Conservation (phyloP, 78 protist species). For the Polysphondylium violaceum region DNA sequence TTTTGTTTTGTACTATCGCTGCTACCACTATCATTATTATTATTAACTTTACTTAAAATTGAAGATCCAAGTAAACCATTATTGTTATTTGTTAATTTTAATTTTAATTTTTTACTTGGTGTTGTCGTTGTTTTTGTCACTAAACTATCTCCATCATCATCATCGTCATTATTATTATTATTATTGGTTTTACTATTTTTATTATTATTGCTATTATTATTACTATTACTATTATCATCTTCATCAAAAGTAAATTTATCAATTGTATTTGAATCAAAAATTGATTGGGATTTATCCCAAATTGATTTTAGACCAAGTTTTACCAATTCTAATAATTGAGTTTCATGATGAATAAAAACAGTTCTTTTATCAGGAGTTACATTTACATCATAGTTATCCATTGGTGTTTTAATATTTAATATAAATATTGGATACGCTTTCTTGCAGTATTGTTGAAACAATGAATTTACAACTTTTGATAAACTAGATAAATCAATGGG, state of each 20-base stretch:
- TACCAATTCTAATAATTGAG: constrained; percentile 8
- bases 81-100: too few relatives aligned
- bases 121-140: background rate
- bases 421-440: constrained; percentile 76
- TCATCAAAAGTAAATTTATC: constrained; percentile 7
- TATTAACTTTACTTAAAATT: too few relatives aligned
- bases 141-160: background rate
- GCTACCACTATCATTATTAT: background rate
- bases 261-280: constrained; percentile 22
- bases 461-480: constrained; percentile 62
- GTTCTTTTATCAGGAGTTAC: constrained; percentile 97
- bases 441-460: constrained; percentile 47
- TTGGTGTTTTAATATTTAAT: constrained; percentile 42
- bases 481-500: constrained; percentile 90
- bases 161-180: background rate
- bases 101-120: background rate
- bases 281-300: constrained; percentile 47
- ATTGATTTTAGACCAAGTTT: constrained; percentile 19
- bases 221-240: constrained; percentile 1
- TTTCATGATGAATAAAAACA: constrained; percentile 83
- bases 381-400: constrained; percentile 90
- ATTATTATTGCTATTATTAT: background rate
- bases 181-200: background rate
- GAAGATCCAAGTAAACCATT: too few relatives aligned
- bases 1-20: background rate